Evolutionary conservation across 1,284 basidiomycete genomes (phyloP).

Genomic region (Malassezia globosa): DNA sequence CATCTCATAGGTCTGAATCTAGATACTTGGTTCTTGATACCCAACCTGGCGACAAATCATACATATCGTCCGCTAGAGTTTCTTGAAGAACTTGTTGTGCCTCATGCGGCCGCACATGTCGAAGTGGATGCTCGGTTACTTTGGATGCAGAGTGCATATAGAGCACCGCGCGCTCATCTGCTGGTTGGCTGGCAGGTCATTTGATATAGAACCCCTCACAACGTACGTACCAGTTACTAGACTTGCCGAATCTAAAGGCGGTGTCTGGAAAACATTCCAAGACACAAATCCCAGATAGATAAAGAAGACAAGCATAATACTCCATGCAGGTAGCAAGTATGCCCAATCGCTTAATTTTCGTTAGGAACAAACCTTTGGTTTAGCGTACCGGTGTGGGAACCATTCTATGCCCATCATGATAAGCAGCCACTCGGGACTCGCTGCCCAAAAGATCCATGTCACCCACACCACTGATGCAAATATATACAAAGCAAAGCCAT

Average conservation of each 20-base stretch:
- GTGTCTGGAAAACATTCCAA: conserved; percentile 16
- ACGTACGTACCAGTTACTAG: conserved; percentile 17
- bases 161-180: neutral
- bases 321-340: conserved; percentile 21
- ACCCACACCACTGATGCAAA: conserved; percentile 19
- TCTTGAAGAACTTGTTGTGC: neutral
- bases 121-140: neutral
- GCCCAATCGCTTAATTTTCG: conserved; percentile 22
- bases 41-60: conserved; percentile 19
- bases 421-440: conserved; percentile 17
- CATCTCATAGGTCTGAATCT: no score
- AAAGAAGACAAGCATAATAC: conserved; percentile 17
- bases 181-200: neutral
- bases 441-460: conserved; percentile 20
- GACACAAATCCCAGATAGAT: conserved; percentile 16
- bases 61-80: conserved; percentile 16
- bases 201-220: neutral
- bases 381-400: conserved; percentile 21
- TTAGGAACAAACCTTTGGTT: no score
- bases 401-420: conserved; percentile 17
- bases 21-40: conserved; percentile 12
- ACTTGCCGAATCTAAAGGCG: conserved; percentile 13
- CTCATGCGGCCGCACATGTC: no score
- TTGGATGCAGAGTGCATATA: neutral
- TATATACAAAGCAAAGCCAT: conserved; percentile 22